Percentiles rank a stretch among this genome's conserved stretches.
phyloP scores from a whole-genome alignment of 495 filamentous ascomycete species.

The Cercophora samala region DNA sequence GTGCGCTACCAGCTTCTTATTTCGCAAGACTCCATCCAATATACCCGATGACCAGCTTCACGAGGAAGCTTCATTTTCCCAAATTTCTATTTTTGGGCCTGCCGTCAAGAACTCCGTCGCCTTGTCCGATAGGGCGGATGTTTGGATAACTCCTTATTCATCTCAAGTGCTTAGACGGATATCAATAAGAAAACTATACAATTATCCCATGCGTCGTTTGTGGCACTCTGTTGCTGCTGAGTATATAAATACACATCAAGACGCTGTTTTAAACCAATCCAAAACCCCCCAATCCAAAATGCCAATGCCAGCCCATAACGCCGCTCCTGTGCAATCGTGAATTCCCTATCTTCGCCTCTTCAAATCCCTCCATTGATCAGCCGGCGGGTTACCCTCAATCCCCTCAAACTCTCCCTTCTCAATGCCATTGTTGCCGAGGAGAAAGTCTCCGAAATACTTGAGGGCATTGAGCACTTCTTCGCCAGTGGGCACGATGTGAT shows the following conservation, averaged over 20 bases:
- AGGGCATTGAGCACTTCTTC: slow-evolving; percentile 80
- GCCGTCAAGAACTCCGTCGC: not conserved
- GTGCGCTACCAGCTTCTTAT: slow-evolving; percentile 1
- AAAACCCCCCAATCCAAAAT: not conserved
- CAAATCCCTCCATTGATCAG: slow-evolving; percentile 23
- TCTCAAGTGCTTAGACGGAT: no score
- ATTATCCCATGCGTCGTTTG: no score
- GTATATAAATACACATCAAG: not conserved
- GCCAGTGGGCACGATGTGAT: slow-evolving; percentile 86
- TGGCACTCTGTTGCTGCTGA: no score
- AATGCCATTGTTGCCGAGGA: slow-evolving; percentile 62
- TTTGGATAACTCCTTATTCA: no score
- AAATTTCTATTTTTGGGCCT: not conserved
- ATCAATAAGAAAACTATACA: no score
- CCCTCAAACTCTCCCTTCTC: slow-evolving; percentile 35
- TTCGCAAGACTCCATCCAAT: not conserved
- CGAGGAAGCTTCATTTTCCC: not conserved
- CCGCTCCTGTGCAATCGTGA: not conserved
- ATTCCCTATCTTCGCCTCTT: slow-evolving; percentile 17
- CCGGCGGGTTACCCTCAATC: not conserved
- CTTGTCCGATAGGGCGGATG: not conserved
- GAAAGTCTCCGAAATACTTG: slow-evolving; percentile 73
- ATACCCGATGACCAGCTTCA: not conserved
- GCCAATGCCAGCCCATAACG: not conserved
- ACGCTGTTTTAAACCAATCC: not conserved